phyloP scores from a whole-genome alignment of 2,329 filamentous ascomycete genomes.

The Rasamsonia emersonii region DNA sequence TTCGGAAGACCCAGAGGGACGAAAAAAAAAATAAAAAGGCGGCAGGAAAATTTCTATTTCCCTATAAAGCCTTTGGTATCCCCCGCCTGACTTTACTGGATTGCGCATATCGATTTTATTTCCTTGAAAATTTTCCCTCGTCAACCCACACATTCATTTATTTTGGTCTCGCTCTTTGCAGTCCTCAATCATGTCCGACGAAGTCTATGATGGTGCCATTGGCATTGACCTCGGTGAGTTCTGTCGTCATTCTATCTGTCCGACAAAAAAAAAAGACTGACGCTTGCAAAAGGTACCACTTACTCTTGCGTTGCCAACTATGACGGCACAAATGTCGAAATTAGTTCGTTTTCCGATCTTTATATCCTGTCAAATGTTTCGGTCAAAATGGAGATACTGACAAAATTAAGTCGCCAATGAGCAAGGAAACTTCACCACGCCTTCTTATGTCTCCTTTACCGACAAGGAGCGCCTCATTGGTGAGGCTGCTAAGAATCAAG shows the following conservation, averaged over 20 bases:
- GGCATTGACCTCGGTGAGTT: constrained; percentile 97
- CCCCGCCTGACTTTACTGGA: constrained; percentile 15
- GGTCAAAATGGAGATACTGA: too few species aligned
- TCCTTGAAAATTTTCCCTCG: constrained; percentile 18
- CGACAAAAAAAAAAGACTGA: constrained; percentile 13
- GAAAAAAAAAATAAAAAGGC: constrained; percentile 6
- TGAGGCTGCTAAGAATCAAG: constrained; percentile 99
- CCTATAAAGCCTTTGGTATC: constrained; percentile 15
- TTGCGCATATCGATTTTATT: constrained; percentile 9
- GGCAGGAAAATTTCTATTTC: constrained; percentile 15
- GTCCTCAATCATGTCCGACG: constrained; percentile 66
- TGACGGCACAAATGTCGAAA: constrained; percentile 98
- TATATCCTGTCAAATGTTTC: constrained; percentile 3
- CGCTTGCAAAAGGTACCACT: constrained; percentile 68
- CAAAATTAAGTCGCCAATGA: constrained; percentile 87
- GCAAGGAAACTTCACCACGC: constrained; percentile 98
- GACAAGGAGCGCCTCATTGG: constrained; percentile 98
- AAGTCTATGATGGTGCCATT: constrained; percentile 99
- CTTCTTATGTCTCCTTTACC: constrained; percentile 98
- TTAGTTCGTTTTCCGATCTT: constrained; percentile 54
- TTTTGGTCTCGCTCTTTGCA: constrained; percentile 5
- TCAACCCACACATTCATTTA: constrained; percentile 30
- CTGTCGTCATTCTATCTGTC: constrained; percentile 6
- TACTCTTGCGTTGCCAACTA: constrained; percentile 99
- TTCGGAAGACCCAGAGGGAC: background rate